These are phyloP conservation scores for Capsicum rhomboideum DNA, from an alignment of 257 asterid species.

Conservation along the genomic window DNA sequence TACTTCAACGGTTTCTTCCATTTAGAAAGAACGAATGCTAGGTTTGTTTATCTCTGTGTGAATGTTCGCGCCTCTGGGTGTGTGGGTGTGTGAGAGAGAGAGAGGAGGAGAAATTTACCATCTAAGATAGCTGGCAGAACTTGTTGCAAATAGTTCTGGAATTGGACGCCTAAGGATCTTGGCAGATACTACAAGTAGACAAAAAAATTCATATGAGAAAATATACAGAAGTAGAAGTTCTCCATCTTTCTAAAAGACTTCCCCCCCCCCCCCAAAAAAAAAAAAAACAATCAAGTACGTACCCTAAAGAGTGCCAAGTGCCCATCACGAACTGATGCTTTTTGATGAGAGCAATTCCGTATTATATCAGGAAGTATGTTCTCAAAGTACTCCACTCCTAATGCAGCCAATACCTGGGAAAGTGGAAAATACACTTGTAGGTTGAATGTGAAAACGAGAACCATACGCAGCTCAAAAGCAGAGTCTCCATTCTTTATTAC, in stretches of 20 bases:
- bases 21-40: not conserved
- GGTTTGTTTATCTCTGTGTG: not conserved
- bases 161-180: slow-evolving; percentile 87
- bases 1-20: not conserved
- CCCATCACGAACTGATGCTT: slow-evolving; percentile 96
- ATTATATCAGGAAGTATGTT: slow-evolving; percentile 82
- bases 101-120: slow-evolving; percentile 33
- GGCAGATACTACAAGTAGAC: slow-evolving; percentile 68
- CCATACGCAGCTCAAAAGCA: not conserved
- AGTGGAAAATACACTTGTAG: slow-evolving; percentile 3
- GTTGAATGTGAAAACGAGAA: not conserved
- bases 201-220: not conserved
- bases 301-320: slow-evolving; percentile 87
- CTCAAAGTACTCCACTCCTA: slow-evolving; percentile 82
- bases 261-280: too few species aligned
- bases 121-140: slow-evolving; percentile 94
- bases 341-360: slow-evolving; percentile 81
- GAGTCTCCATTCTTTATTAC: not conserved
- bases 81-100: not conserved
- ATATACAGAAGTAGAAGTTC: not conserved
- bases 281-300: not conserved
- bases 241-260: not conserved
- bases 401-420: slow-evolving; percentile 87
- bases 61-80: not conserved
- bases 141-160: slow-evolving; percentile 96